Conservation (phyloP, 2,329 filamentous ascomycete genomes). For the Aureobasidium sp. region DNA sequence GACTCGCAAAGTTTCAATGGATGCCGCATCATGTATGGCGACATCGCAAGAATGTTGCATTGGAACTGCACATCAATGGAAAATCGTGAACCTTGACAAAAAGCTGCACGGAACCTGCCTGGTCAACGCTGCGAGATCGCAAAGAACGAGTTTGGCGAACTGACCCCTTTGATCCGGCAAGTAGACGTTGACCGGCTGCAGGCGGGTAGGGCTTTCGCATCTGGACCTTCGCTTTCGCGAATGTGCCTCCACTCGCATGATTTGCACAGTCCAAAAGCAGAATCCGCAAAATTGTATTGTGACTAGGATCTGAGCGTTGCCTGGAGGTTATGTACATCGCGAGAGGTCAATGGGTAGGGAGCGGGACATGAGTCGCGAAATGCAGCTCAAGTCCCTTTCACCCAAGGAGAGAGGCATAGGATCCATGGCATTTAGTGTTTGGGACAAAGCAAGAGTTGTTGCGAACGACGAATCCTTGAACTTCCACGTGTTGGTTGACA, state of each 20-base stretch:
- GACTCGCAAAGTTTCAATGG: not conserved
- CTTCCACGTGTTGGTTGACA: not conserved
- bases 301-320: not conserved
- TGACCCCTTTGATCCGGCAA: not conserved
- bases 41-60: not conserved
- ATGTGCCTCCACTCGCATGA: not conserved
- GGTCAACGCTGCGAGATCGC: conserved; percentile 4
- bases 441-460: not conserved
- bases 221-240: not conserved
- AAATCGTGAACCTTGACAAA: not conserved
- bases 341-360: not conserved
- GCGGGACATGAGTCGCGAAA: not conserved
- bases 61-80: not conserved
- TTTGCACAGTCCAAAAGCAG: not conserved
- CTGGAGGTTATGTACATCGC: not conserved
- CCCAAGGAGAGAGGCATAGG: not conserved
- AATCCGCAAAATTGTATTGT: not conserved
- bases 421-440: not conserved
- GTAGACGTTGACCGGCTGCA: not conserved
- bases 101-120: not conserved
- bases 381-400: not conserved
- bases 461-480: not conserved
- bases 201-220: not conserved
- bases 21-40: not conserved
- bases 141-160: conserved; percentile 1